Percentiles rank a stretch among this genome's conserved stretches.
These are phyloP conservation scores for Mortierella sp. DNA, from an alignment of 371 early-diverging fungal genomes.

Conservation along the genomic window DNA sequence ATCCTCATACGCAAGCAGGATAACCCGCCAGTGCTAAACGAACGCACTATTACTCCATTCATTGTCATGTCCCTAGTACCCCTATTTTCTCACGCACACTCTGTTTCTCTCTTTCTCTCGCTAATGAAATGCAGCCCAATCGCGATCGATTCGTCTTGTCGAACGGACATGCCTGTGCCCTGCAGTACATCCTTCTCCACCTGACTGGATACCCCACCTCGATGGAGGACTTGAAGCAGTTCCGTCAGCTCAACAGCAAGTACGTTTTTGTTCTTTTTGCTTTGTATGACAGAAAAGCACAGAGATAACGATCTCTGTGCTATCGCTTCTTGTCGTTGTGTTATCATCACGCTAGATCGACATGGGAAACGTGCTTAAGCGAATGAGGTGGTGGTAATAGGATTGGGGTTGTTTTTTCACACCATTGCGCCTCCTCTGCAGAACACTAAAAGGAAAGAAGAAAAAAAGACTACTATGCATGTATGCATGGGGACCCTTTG, in stretches of 20 bases:
- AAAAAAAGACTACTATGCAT: too few species aligned
- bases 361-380: background rate
- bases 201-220: constrained; percentile 90
- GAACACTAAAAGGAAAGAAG: background rate
- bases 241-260: constrained; percentile 92
- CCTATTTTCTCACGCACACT: background rate
- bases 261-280: constrained; percentile 58
- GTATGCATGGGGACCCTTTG: background rate
- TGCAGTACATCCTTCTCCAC: constrained; percentile 96
- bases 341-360: background rate
- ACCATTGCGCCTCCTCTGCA: background rate
- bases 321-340: background rate
- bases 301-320: background rate
- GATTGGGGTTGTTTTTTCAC: background rate
- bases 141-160: constrained; percentile 99
- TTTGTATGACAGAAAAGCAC: too few species aligned
- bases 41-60: too few species aligned
- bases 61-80: too few species aligned
- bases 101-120: background rate
- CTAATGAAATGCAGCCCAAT: constrained; percentile 65
- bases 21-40: too few species aligned
- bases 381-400: background rate
- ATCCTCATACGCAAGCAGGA: too few species aligned
- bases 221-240: constrained; percentile 94
- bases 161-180: constrained; percentile 98